These are phyloP conservation scores for Leucocoprinus leucothites DNA, from an alignment of 768 basidiomycete species.

Conservation along the genomic window DNA sequence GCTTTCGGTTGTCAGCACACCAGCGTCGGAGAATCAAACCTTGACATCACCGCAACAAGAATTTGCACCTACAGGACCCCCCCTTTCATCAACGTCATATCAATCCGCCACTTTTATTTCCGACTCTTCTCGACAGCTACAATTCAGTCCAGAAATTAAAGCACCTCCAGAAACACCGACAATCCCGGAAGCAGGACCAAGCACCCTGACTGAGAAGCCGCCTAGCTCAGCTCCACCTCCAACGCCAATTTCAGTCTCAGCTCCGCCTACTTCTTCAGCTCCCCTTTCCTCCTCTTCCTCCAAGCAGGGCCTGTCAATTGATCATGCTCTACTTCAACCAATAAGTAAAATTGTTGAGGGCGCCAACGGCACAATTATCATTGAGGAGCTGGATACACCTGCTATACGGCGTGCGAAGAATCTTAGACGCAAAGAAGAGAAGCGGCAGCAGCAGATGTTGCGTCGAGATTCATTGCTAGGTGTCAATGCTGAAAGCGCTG, in stretches of 20 bases:
- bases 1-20: conserved; percentile 45
- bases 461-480: background rate
- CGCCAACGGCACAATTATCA: conserved; percentile 52
- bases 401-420: conserved; percentile 60
- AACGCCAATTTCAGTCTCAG: background rate
- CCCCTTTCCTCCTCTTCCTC: background rate
- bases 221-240: background rate
- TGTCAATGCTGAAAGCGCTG: background rate
- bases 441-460: conserved; percentile 8
- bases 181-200: background rate
- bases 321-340: background rate
- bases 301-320: background rate
- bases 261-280: background rate
- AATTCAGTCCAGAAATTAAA: background rate
- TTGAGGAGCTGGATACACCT: conserved; percentile 74
- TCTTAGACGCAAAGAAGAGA: conserved; percentile 19
- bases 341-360: conserved; percentile 20
- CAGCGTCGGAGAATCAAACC: conserved; percentile 44
- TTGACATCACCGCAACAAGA: conserved; percentile 23
- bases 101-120: background rate
- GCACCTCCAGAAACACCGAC: background rate
- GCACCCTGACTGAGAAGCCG: background rate
- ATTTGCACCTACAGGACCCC: background rate
- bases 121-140: background rate
- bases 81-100: conserved; percentile 19